These are phyloP conservation scores for Metrosideros polymorpha DNA, from an alignment of 441 rosid genomes.

Conservation along the genomic window DNA sequence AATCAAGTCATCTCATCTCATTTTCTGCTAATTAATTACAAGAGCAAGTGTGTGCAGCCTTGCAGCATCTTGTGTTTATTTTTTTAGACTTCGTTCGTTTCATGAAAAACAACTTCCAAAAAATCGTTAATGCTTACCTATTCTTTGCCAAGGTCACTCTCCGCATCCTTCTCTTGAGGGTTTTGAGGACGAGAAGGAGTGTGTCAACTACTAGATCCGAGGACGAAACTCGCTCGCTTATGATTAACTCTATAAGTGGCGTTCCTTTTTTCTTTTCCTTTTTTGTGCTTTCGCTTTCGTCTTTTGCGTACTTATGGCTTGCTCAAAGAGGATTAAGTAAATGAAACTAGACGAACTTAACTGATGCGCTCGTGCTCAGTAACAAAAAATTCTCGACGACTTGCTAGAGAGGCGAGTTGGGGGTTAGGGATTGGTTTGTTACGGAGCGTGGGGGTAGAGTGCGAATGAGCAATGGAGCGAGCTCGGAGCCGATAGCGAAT, in stretches of 20 bases:
- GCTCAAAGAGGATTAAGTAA: neutral
- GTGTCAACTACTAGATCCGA: conserved; percentile 53
- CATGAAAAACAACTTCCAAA: no score
- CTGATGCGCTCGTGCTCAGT: conserved; percentile 66
- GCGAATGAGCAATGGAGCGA: no score
- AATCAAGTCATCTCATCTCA: neutral
- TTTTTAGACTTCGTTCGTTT: no score
- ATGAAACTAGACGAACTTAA: conserved; percentile 7
- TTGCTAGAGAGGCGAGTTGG: neutral
- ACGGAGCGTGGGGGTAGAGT: no score
- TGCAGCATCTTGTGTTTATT: neutral
- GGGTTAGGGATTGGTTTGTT: conserved; percentile 65
- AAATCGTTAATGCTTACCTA: neutral
- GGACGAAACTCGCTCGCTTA: conserved; percentile 24
- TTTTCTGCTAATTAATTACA: neutral
- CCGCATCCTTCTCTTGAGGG: conserved; percentile 70
- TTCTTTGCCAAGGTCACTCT: conserved; percentile 23
- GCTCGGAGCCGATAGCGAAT: no score
- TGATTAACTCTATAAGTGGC: neutral
- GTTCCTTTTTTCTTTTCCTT: neutral
- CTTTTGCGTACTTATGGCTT: neutral
- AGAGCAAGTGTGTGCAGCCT: neutral
- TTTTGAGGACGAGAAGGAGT: conserved; percentile 69
- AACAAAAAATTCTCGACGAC: conserved; percentile 61
- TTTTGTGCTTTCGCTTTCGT: neutral